Evolutionary conservation across 2,329 filamentous ascomycete species (phyloP).

Genomic region (Eutypa lata): DNA sequence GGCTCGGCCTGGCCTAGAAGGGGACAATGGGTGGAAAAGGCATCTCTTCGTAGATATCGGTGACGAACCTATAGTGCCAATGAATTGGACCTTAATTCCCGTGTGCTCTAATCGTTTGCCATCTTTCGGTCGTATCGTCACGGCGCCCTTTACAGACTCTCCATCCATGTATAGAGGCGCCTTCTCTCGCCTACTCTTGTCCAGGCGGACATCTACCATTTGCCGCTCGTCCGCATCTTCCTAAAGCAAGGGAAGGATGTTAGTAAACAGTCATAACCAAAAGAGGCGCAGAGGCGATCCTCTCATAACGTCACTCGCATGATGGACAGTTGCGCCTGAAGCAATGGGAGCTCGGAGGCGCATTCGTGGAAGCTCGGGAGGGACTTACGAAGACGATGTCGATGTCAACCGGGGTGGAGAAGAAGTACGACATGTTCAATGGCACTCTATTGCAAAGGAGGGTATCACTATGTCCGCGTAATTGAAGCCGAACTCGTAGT

Average conservation of each 20-base stretch:
- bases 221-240: slow-evolving; percentile 91
- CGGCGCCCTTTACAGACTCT: slow-evolving; percentile 94
- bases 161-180: slow-evolving; percentile 96
- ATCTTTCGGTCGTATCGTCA: slow-evolving; percentile 95
- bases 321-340: not conserved
- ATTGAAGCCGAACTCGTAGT: not conserved
- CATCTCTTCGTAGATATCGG: slow-evolving; percentile 3
- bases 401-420: slow-evolving; percentile 97
- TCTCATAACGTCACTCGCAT: not conserved
- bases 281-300: not conserved
- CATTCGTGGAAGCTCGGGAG: not conserved
- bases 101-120: slow-evolving; percentile 97
- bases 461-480: not conserved
- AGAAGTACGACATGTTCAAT: slow-evolving; percentile 85
- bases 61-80: slow-evolving; percentile 84
- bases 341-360: not conserved
- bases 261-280: not conserved
- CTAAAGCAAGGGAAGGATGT: not conserved
- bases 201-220: slow-evolving; percentile 96
- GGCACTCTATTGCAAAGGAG: not conserved
- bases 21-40: no score
- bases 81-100: slow-evolving; percentile 99
- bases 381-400: slow-evolving; percentile 73
- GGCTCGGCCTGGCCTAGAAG: no score
- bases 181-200: slow-evolving; percentile 97